Percentiles rank a stretch among this genome's conserved stretches.
These are phyloP conservation scores for Arthrobotrys sphaeroides DNA, from an alignment of 2,329 filamentous ascomycete genomes.

Conservation along the genomic window DNA sequence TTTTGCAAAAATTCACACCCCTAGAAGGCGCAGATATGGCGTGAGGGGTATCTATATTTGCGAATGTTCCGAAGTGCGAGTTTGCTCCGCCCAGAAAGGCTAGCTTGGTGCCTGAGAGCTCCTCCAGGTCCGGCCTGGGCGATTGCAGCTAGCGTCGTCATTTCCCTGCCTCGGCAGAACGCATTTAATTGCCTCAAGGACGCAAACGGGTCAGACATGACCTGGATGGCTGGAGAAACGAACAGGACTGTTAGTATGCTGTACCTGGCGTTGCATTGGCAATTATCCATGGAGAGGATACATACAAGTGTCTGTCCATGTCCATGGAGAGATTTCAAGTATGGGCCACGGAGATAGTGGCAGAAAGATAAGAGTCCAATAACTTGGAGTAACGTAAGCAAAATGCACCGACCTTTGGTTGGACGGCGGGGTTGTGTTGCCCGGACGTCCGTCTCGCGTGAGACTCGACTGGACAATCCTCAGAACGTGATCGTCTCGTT, in stretches of 20 bases:
- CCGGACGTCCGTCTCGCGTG: not conserved
- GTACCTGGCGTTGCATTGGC: no score
- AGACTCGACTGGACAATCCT: no score
- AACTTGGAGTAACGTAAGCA: no score
- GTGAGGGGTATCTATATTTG: conserved; percentile 18
- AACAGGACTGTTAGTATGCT: not conserved
- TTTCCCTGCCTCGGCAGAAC: conserved; percentile 7
- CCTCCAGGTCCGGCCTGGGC: conserved; percentile 3
- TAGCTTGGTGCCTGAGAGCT: conserved; percentile 17
- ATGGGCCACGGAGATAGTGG: no score
- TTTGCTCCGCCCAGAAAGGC: conserved; percentile 13
- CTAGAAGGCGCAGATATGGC: not conserved
- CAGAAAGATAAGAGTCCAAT: no score
- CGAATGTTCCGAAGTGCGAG: conserved; percentile 24
- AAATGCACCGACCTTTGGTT: no score
- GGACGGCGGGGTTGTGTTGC: not conserved
- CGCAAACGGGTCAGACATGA: conserved; percentile 7
- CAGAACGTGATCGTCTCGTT: no score
- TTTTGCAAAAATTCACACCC: not conserved
- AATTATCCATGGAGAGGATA: no score
- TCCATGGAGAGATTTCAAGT: no score
- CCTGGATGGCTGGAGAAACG: not conserved
- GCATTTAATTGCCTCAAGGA: conserved; percentile 15
- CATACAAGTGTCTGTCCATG: no score
- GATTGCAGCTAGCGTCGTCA: not conserved